A percentile compares a stretch with the other conserved stretches of the same genome.
phyloP scores from a whole-genome alignment of 176 grass and related monocot species.

The Poa annua region DNA sequence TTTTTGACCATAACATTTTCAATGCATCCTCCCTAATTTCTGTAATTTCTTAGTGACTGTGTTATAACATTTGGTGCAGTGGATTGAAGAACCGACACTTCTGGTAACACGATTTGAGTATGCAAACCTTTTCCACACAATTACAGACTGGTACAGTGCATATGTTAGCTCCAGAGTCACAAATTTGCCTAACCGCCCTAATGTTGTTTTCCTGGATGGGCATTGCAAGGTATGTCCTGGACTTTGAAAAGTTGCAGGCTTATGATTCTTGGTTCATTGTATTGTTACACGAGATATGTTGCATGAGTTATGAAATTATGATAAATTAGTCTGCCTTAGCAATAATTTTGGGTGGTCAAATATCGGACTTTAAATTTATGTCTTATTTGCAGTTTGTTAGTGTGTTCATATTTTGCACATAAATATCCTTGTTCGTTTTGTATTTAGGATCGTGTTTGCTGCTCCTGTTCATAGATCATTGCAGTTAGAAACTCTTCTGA shows the following conservation, averaged over 20 bases:
- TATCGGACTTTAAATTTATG: background rate
- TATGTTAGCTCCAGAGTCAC: constrained; percentile 94
- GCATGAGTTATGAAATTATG: constrained; percentile 3
- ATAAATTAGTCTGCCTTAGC: background rate
- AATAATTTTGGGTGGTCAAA: constrained; percentile 15
- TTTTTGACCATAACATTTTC: constrained; percentile 4
- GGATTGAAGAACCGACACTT: constrained; percentile 90
- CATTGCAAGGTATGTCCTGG: constrained; percentile 87
- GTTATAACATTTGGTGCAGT: constrained; percentile 59
- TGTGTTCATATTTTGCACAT: background rate
- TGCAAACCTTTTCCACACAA: constrained; percentile 98
- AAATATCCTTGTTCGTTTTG: background rate
- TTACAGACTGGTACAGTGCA: constrained; percentile 98
- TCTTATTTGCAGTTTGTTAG: background rate
- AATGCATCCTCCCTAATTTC: background rate
- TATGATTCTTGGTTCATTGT: constrained; percentile 23
- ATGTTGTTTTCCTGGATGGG: constrained; percentile 90
- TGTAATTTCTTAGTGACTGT: constrained; percentile 32
- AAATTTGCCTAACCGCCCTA: constrained; percentile 61
- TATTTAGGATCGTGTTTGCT: background rate
- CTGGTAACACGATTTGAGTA: constrained; percentile 96
- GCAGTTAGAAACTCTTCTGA: background rate
- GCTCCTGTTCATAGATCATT: constrained; percentile 5
- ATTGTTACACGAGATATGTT: constrained; percentile 20
- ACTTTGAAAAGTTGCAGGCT: constrained; percentile 1